phyloP scores from a whole-genome alignment of 768 basidiomycete species.

The Termitomyces eurrhizus region DNA sequence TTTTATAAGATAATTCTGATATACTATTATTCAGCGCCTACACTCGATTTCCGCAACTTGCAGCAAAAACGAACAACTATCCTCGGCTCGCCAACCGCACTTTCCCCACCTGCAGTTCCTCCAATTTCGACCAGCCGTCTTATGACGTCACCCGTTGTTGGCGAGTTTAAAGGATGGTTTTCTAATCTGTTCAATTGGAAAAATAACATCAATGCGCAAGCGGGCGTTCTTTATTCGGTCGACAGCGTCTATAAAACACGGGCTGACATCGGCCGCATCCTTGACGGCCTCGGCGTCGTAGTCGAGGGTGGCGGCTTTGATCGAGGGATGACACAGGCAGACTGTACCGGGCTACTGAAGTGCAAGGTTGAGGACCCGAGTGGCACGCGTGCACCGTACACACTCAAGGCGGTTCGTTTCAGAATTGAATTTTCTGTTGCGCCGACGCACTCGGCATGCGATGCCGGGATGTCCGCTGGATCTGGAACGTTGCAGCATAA shows the following conservation, averaged over 20 bases:
- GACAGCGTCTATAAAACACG: constrained; percentile 60
- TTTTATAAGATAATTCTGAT: constrained; percentile 5
- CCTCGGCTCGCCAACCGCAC: constrained; percentile 45
- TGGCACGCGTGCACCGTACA: constrained; percentile 34
- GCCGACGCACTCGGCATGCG: constrained; percentile 19
- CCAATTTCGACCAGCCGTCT: constrained; percentile 30
- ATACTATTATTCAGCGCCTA: constrained; percentile 37
- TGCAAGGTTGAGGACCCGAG: constrained; percentile 53
- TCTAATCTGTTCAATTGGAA: constrained; percentile 95
- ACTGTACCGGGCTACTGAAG: constrained; percentile 27
- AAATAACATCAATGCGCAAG: constrained; percentile 38
- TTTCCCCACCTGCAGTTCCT: constrained; percentile 36
- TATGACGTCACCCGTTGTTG: constrained; percentile 66
- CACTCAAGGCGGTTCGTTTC: constrained; percentile 78
- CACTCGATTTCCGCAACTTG: constrained; percentile 48
- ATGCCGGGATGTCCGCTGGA: not conserved
- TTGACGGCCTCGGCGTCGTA: constrained; percentile 60
- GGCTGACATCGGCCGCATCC: constrained; percentile 56
- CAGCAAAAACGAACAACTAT: constrained; percentile 44
- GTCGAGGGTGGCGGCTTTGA: constrained; percentile 33
- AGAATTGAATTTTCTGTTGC: constrained; percentile 65
- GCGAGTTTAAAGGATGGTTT: constrained; percentile 92
- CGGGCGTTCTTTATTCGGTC: constrained; percentile 48
- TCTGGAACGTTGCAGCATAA: constrained; percentile 6
- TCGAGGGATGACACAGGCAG: constrained; percentile 20